These are phyloP conservation scores for Cryptococcus sp. DNA, from an alignment of 1,284 basidiomycete species.

Conservation along the genomic window DNA sequence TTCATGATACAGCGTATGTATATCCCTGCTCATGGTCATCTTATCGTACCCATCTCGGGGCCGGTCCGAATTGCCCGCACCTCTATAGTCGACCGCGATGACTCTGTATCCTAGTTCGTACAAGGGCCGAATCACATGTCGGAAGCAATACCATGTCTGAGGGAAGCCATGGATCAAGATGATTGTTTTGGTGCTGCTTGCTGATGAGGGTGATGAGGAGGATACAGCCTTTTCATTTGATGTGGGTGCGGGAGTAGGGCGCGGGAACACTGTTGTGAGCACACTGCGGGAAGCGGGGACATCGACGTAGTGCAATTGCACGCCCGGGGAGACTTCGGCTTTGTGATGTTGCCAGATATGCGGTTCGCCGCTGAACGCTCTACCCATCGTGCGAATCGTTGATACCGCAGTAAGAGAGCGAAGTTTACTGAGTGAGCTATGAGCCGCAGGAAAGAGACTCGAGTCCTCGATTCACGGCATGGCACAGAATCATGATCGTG, in stretches of 20 bases:
- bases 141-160: constrained; percentile 31
- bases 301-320: constrained; percentile 24
- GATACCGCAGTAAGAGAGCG: background rate
- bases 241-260: no score
- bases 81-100: constrained; percentile 34
- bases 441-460: background rate
- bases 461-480: no score
- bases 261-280: no score
- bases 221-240: background rate
- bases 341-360: constrained; percentile 13
- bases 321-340: constrained; percentile 10
- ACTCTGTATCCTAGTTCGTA: constrained; percentile 24
- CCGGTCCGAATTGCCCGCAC: constrained; percentile 29
- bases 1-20: constrained; percentile 22
- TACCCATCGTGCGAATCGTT: background rate
- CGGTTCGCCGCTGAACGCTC: constrained; percentile 3
- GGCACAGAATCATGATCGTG: no score
- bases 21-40: constrained; percentile 28
- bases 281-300: constrained; percentile 2
- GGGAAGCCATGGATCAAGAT: constrained; percentile 35
- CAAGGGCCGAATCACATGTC: constrained; percentile 25
- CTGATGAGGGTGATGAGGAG: constrained; percentile 1
- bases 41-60: constrained; percentile 29
- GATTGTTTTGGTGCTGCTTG: constrained; percentile 8
- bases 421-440: background rate